Evolutionary conservation across 2,329 filamentous ascomycete genomes (phyloP).

Genomic region (Zymoseptoria pseudotritici): DNA sequence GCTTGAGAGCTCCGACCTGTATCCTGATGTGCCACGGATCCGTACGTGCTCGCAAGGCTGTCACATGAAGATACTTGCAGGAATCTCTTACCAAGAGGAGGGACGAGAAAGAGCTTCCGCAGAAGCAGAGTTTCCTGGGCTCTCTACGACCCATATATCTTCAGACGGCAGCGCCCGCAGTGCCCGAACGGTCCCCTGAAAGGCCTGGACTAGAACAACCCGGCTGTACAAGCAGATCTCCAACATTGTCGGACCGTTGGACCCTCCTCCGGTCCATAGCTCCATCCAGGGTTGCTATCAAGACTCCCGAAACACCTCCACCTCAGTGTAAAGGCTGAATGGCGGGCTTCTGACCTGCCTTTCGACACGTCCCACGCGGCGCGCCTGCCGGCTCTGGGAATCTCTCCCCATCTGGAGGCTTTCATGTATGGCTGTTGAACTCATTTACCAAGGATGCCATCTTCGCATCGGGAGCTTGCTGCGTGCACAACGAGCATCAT

Average conservation of each 20-base stretch:
- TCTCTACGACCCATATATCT: background rate
- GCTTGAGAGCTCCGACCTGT: background rate
- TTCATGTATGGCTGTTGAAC: background rate
- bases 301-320: background rate
- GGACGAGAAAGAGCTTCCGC: background rate
- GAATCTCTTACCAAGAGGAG: background rate
- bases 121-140: background rate
- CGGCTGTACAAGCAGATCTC: background rate
- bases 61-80: background rate
- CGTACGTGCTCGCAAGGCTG: background rate
- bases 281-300: background rate
- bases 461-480: background rate
- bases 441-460: background rate
- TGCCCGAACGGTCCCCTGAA: background rate
- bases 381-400: background rate
- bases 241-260: background rate
- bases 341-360: background rate
- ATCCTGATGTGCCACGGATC: background rate
- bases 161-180: background rate
- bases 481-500: background rate
- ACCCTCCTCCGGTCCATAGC: background rate
- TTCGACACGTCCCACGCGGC: background rate
- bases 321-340: background rate
- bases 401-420: background rate
- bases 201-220: background rate